Evolutionary conservation across 768 basidiomycete species (phyloP).

Genomic region (Boletus coccyginus): DNA sequence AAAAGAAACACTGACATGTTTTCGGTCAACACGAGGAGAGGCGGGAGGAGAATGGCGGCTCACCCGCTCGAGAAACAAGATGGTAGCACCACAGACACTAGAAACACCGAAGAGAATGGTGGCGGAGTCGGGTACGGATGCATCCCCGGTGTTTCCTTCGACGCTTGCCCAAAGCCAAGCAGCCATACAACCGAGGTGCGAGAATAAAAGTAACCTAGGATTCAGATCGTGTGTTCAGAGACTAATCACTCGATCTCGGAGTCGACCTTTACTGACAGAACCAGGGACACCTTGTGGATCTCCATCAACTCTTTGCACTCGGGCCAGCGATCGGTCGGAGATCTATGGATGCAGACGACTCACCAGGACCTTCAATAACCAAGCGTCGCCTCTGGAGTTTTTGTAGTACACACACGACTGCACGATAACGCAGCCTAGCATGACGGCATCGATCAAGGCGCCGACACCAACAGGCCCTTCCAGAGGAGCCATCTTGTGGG

Average conservation of each 20-base stretch:
- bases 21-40: not conserved
- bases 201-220: conserved; percentile 14
- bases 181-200: conserved; percentile 15
- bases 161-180: conserved; percentile 21
- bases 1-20: conserved; percentile 18
- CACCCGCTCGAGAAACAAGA: conserved; percentile 18
- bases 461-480: conserved; percentile 25
- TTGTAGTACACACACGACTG: conserved; percentile 28
- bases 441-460: conserved; percentile 18
- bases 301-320: not conserved
- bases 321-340: not conserved
- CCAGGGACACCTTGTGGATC: conserved; percentile 12
- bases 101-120: conserved; percentile 19
- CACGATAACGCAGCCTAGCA: conserved; percentile 25
- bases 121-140: conserved; percentile 10
- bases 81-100: conserved; percentile 7
- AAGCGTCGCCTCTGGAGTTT: conserved; percentile 12
- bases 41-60: not conserved
- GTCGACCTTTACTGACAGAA: conserved; percentile 13
- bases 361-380: conserved; percentile 17
- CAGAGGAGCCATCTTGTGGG: conserved; percentile 20
- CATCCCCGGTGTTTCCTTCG: not conserved
- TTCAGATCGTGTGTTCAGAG: conserved; percentile 5
- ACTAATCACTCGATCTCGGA: not conserved
- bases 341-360: not conserved